These are phyloP conservation scores for Acanthamoeba polyphaga DNA, from an alignment of 208 protist species.

Conservation along the genomic window DNA sequence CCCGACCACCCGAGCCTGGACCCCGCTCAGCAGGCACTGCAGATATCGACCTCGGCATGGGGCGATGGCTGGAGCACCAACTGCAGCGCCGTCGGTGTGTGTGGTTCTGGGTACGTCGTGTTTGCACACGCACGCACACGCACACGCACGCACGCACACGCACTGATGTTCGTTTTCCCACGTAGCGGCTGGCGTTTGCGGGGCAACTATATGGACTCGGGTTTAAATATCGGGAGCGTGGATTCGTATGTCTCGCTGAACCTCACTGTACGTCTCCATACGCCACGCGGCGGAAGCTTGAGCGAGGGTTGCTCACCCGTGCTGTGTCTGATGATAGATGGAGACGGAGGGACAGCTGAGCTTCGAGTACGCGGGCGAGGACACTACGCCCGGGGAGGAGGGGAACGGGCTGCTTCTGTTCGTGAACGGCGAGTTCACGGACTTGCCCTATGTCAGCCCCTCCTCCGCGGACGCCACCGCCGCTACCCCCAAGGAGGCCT, in stretches of 20 bases:
- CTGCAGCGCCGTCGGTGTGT: background rate
- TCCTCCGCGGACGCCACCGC: background rate
- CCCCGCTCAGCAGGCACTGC: background rate
- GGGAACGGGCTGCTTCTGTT: constrained; percentile 48
- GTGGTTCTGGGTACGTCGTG: constrained; percentile 1
- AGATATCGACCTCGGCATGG: background rate
- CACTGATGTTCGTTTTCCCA: background rate
- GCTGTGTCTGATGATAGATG: background rate
- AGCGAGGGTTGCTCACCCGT: background rate
- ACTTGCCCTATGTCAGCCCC: background rate
- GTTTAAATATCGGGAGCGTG: background rate
- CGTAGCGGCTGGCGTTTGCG: constrained; percentile 44
- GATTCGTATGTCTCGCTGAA: background rate
- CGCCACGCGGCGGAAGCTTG: background rate
- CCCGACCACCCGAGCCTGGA: constrained; percentile 43
- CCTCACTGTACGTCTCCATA: background rate
- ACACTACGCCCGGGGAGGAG: background rate
- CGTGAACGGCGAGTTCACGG: constrained; percentile 29
- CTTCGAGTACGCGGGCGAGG: constrained; percentile 27
- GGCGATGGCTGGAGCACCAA: background rate
- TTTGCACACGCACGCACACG: background rate
- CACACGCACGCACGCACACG: background rate
- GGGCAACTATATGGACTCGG: constrained; percentile 53
- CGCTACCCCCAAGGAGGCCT: too few species aligned
- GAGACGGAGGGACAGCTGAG: constrained; percentile 22